phyloP scores from a whole-genome alignment of 2,329 filamentous ascomycete genomes.

The Xylaria multiplex region DNA sequence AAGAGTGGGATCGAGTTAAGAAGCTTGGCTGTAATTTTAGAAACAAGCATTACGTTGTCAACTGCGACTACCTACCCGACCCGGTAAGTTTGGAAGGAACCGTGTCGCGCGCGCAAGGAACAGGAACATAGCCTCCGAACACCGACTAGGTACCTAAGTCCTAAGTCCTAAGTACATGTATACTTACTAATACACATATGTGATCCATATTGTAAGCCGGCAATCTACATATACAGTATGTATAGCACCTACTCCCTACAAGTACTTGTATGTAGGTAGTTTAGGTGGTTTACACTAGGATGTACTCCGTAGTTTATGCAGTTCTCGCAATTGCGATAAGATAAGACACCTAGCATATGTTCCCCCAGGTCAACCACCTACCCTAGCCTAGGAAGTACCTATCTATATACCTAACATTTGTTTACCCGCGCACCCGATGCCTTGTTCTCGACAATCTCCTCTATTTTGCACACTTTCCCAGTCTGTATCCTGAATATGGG shows the following conservation, averaged over 20 bases:
- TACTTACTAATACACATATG: too few species aligned
- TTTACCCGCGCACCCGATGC: not conserved
- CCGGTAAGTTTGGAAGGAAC: not conserved
- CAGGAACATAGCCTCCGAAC: not conserved
- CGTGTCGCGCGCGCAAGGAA: not conserved
- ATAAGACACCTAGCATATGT: slow-evolving; percentile 6
- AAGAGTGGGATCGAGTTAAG: slow-evolving; percentile 11
- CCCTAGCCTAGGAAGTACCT: too few species aligned
- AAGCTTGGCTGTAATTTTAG: slow-evolving; percentile 31
- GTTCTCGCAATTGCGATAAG: not conserved
- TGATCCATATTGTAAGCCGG: too few species aligned
- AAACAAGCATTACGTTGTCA: slow-evolving; percentile 30
- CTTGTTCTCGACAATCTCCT: not conserved
- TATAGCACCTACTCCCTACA: too few species aligned
- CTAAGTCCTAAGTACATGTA: too few species aligned
- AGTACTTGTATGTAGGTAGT: too few species aligned
- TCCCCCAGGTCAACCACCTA: too few species aligned
- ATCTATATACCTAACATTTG: too few species aligned
- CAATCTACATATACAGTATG: too few species aligned
- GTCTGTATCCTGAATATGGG: slow-evolving; percentile 52
- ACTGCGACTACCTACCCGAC: not conserved
- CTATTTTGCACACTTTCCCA: not conserved
- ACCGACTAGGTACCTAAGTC: not conserved
- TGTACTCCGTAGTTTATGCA: not conserved
- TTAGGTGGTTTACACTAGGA: not conserved